Conservation (phyloP, 345 rosid species). For the Melastoma malabathricum region DNA sequence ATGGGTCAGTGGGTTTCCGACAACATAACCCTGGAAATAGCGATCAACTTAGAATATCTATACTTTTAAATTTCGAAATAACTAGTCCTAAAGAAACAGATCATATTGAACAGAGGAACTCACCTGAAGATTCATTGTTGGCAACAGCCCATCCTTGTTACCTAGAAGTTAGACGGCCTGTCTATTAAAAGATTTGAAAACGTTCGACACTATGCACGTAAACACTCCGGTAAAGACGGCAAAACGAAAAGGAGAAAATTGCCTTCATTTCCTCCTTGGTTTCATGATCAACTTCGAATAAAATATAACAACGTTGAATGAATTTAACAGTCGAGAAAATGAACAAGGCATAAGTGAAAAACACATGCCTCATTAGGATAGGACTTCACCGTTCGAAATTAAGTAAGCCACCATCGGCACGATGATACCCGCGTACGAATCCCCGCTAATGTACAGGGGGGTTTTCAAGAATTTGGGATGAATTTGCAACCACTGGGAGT, state of each 20-base stretch:
- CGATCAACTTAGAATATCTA: neutral
- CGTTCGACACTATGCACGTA: too few species aligned
- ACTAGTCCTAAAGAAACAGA: neutral
- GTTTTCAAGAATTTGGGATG: neutral
- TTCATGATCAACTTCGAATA: too few species aligned
- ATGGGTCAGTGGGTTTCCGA: slow-evolving; percentile 19
- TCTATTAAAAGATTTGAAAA: too few species aligned
- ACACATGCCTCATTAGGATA: too few species aligned
- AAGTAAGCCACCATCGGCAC: slow-evolving; percentile 10
- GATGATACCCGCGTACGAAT: slow-evolving; percentile 19
- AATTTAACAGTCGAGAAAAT: neutral
- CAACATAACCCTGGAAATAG: slow-evolving; percentile 18
- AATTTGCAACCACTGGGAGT: too few species aligned
- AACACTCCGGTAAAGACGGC: too few species aligned
- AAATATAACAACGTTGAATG: too few species aligned
- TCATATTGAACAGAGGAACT: too few species aligned
- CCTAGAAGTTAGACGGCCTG: too few species aligned
- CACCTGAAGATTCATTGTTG: slow-evolving; percentile 2
- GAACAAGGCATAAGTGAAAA: neutral
- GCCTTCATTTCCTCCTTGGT: too few species aligned
- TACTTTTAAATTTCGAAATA: neutral
- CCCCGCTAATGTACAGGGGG: slow-evolving; percentile 22
- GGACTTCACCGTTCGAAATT: slow-evolving; percentile 11
- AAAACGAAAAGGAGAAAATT: too few species aligned
- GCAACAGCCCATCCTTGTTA: slow-evolving; percentile 1